Base-by-base conservation (phyloP, 2,329 filamentous ascomycete species). In the Nannizziopsis arthrosporioides region DNA sequence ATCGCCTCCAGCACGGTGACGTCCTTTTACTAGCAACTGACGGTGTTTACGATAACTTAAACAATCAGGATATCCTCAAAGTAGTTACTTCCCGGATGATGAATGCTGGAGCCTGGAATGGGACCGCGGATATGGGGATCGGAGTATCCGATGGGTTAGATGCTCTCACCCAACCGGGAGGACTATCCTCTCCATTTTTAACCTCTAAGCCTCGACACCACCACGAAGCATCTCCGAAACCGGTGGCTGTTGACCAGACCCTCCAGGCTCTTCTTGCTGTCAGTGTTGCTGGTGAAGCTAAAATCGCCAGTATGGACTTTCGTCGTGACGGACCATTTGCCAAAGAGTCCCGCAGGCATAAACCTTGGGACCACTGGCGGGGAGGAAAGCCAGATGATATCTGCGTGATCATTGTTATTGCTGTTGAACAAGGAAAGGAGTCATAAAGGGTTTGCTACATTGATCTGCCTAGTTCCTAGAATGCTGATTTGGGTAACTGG, bases 301-400 rank as follows among this genome's bases (percentile, higher is more conserved):
- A 95, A 67, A 72, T 77, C 6, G 88, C 89, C 5, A 93, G 89
- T 61, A 66, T 85, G 50, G 88, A 94, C 66, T 77, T 75, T 42
- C 86, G 84, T 59, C 71, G 85, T 45, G 85, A 96, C 63, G 88
- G 90, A 0, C 92, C 92, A 0, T 98, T 98, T 65, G 88, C 92
- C 36, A 94, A 86, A 66, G 88, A 95, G 65, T 87, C 95, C 15
- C 86, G 92, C 63, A 85, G 82, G 60, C 81, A 85, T 61, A 94
- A 85, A 57, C 90, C 92, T 0, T 73, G 82, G 34, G 90, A 96
- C 65, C 78, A 81, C 50, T 98, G 86, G 79, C 80, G 80, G 50
- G 92, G 92, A 50, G 92, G 92, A 45, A 98, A 98, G 67, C 78
- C 93, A 15, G 92, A 98, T 63, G 92, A 98, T 65, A 95, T 98